phyloP scores from a whole-genome alignment of 495 filamentous ascomycete genomes.

The Hypoxylon trugodes region DNA sequence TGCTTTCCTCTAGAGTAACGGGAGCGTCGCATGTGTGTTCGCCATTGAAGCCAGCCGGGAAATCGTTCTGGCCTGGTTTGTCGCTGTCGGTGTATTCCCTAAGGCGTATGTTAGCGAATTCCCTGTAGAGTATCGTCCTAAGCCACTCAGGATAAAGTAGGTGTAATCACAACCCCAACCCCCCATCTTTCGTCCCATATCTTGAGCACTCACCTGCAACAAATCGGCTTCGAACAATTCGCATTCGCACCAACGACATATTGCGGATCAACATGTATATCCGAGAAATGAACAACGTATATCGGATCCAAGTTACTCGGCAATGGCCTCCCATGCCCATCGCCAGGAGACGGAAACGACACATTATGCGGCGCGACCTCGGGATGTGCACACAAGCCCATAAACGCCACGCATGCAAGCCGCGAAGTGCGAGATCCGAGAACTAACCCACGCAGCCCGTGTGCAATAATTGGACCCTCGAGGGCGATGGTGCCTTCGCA shows the following conservation, averaged over 20 bases:
- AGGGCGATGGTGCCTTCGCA: slow-evolving; percentile 56
- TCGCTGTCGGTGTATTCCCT: slow-evolving; percentile 54
- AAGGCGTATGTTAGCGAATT: slow-evolving; percentile 5
- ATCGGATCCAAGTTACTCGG: slow-evolving; percentile 57
- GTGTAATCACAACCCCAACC: too few relatives aligned
- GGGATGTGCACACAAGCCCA: slow-evolving; percentile 61
- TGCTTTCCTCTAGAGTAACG: slow-evolving; percentile 58
- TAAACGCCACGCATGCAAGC: slow-evolving; percentile 57
- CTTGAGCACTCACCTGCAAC: slow-evolving; percentile 61
- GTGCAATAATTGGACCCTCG: slow-evolving; percentile 60
- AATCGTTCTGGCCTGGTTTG: slow-evolving; percentile 51
- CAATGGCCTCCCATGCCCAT: slow-evolving; percentile 48
- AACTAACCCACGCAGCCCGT: slow-evolving; percentile 54
- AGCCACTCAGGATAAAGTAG: too few relatives aligned
- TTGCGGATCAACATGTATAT: slow-evolving; percentile 63
- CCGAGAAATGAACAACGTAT: slow-evolving; percentile 63
- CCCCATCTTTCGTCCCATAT: too few relatives aligned
- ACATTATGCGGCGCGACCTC: slow-evolving; percentile 52
- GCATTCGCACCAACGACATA: slow-evolving; percentile 61
- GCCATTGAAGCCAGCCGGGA: slow-evolving; percentile 57
- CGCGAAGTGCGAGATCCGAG: slow-evolving; percentile 58
- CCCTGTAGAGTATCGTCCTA: background rate
- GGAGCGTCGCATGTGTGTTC: slow-evolving; percentile 62
- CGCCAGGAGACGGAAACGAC: slow-evolving; percentile 56
- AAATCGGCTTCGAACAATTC: slow-evolving; percentile 64